phyloP scores from a whole-genome alignment of 2,329 filamentous ascomycete genomes.

The Stromatinia cepivora region DNA sequence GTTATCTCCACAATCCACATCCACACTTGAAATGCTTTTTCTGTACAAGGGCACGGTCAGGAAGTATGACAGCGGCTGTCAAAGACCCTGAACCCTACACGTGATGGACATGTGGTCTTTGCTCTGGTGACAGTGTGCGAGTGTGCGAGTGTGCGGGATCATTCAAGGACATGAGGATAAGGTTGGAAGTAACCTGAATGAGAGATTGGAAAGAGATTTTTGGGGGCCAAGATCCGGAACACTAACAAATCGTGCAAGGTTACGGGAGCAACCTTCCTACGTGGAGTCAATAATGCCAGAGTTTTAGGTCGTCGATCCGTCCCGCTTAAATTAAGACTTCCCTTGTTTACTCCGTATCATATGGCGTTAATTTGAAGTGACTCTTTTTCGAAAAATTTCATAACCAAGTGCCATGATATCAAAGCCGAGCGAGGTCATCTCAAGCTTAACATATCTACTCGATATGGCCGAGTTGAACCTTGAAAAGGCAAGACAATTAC shows the following conservation, averaged over 20 bases:
- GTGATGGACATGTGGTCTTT: constrained; percentile 7
- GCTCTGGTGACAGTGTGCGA: not conserved
- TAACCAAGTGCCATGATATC: not conserved
- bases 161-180: not conserved
- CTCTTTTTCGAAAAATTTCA: not conserved
- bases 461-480: not conserved
- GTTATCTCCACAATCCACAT: not conserved
- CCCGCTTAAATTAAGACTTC: not conserved
- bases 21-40: not conserved
- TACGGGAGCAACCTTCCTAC: not conserved
- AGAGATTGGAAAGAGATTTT: not conserved
- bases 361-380: not conserved
- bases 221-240: not conserved
- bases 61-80: not conserved
- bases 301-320: not conserved
- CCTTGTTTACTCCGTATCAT: not conserved
- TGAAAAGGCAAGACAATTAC: not conserved
- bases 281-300: not conserved
- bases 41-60: not conserved
- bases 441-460: not conserved
- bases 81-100: constrained; percentile 2
- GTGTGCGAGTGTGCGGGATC: not conserved
- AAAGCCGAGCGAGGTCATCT: not conserved
- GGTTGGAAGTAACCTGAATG: not conserved
- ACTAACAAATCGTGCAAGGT: not conserved